Evolutionary conservation across 2,329 filamentous ascomycete genomes (phyloP).

Genomic region (Pseudofabraea citricarpa): DNA sequence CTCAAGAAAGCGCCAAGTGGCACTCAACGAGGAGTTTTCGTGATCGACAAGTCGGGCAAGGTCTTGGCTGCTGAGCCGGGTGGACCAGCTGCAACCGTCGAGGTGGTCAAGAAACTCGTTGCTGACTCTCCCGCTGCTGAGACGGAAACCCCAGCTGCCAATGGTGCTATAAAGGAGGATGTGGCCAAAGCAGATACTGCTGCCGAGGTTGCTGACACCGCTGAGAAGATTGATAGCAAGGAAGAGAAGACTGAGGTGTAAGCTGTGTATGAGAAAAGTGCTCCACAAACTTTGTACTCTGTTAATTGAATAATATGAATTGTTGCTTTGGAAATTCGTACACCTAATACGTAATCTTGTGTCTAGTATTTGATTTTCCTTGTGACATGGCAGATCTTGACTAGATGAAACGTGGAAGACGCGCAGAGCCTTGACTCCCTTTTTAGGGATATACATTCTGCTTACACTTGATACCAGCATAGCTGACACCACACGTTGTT

Average conservation of each 20-base stretch:
- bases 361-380: no score
- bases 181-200: slow-evolving; percentile 22
- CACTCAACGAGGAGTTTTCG: slow-evolving; percentile 83
- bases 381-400: no score
- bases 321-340: no score
- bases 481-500: no score
- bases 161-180: slow-evolving; percentile 22
- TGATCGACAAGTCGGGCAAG: slow-evolving; percentile 76
- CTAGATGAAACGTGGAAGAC: no score
- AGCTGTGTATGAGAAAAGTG: background rate
- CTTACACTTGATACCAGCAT: no score
- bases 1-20: slow-evolving; percentile 79
- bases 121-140: slow-evolving; percentile 28
- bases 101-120: slow-evolving; percentile 70
- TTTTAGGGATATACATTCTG: no score
- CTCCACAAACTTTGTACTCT: no score
- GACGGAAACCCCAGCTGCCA: slow-evolving; percentile 12
- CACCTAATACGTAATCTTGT: no score
- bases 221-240: slow-evolving; percentile 28
- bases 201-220: slow-evolving; percentile 40
- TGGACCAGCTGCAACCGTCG: slow-evolving; percentile 71
- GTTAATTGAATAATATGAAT: no score
- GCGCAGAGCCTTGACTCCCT: no score
- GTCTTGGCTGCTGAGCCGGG: slow-evolving; percentile 71
- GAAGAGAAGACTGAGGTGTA: slow-evolving; percentile 12